Evolutionary conservation across 768 basidiomycete species (phyloP), one percentile per base, ranked within the genome.

Genomic region (Dioszegia aurantiaca): DNA sequence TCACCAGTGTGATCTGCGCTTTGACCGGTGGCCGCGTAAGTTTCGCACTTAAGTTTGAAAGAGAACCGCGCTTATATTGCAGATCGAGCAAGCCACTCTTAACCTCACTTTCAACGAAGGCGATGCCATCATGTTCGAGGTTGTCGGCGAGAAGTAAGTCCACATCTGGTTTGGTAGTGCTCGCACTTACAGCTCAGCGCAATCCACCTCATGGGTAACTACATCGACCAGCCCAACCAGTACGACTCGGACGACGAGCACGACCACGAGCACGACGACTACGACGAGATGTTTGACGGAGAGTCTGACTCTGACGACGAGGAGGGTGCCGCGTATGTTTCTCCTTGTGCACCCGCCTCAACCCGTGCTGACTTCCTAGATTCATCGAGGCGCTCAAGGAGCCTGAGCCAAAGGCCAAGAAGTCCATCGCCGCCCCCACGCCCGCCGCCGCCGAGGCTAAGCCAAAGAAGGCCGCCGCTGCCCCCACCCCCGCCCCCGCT

Each of bases 191-290:
- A n/a, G n/a, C n/a, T n/a, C 55, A 75, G 74, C 75, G 79, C 86
- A 47, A 81, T 91, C 47, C 84, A 89, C 78, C 78, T 92, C 60
- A 85, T 86, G 62, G 90, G 90, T 55, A 90, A 91, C 77, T 91
- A 90, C 77, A 83, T 92, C 73, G 84, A 71, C 61, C 77, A 78
- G 64, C 60, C 36, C 37, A 53, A 58, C 53, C 63, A 63, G 11
- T 56, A 62, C 42, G 42, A 80, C 37, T 77, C 78, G 40, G 83
- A 84, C 52, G 81, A 88, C n/a, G 82, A 81, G 37, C 86, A 88
- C 57, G 85, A 90, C 53, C 89, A 65, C 5, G 90, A 91, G 68
- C 87, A 89, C 39, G 88, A 90, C 70, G 80, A 90, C 68, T 81
- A 86, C 63, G 72, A 67, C 23, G 78, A 77, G 5, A 77, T 78